phyloP scores from a whole-genome alignment of 202 grass and related monocot genomes.

The Panicum hallii region DNA sequence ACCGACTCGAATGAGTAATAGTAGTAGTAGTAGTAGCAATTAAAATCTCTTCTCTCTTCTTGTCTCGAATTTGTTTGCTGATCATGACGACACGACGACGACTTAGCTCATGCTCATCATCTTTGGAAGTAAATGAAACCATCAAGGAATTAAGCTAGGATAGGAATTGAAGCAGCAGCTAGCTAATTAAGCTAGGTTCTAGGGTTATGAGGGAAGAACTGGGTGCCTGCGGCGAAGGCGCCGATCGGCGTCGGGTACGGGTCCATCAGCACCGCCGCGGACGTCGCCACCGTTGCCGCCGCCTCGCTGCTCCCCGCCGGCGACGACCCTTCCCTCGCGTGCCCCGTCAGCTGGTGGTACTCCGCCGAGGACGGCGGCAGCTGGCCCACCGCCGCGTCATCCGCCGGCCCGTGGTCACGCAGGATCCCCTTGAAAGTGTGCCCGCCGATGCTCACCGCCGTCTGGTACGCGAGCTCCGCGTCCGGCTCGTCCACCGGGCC shows the following conservation, averaged over 20 bases:
- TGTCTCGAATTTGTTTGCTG: slow-evolving; percentile 39
- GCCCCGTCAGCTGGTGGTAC: slow-evolving; percentile 61
- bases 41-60: slow-evolving; percentile 31
- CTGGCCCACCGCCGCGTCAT: slow-evolving; percentile 46
- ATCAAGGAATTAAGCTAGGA: slow-evolving; percentile 41
- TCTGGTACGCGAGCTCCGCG: slow-evolving; percentile 95
- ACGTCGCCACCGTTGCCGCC: slow-evolving; percentile 42
- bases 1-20: slow-evolving; percentile 4
- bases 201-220: slow-evolving; percentile 94
- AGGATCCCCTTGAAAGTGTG: slow-evolving; percentile 95
- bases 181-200: slow-evolving; percentile 64
- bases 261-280: slow-evolving; percentile 77
- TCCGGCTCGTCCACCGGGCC: slow-evolving; percentile 88
- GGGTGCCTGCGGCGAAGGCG: slow-evolving; percentile 87
- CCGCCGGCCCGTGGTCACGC: slow-evolving; percentile 75
- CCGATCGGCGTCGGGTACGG: slow-evolving; percentile 92
- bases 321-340: slow-evolving; percentile 57
- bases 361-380: slow-evolving; percentile 46
- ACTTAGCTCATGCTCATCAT: slow-evolving; percentile 41
- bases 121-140: slow-evolving; percentile 53
- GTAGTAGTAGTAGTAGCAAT: slow-evolving; percentile 33
- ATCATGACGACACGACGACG: neutral
- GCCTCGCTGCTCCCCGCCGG: slow-evolving; percentile 70
- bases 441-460: slow-evolving; percentile 85
- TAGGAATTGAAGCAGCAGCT: slow-evolving; percentile 46